A percentile compares a stretch with the other conserved stretches of the same genome.
phyloP scores from a whole-genome alignment of 495 filamentous ascomycete genomes.

The Talaromyces wortmannii region DNA sequence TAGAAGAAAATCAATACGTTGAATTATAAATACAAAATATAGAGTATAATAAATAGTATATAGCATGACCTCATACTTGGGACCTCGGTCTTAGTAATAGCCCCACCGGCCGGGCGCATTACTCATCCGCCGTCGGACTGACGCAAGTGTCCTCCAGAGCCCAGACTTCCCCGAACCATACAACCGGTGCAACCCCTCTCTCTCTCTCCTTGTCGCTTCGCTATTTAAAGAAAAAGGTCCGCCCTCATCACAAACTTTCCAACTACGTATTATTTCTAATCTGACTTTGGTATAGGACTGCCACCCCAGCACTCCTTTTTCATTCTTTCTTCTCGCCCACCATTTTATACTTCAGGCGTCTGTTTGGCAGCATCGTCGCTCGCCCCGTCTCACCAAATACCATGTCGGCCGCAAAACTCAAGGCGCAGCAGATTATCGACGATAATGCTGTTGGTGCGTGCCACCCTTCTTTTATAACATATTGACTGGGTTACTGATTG shows the following conservation, averaged over 20 bases:
- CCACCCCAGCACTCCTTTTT: not conserved
- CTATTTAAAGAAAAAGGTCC: not conserved
- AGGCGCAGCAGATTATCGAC: constrained; percentile 82
- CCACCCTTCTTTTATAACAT: not conserved
- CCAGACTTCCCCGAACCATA: not conserved
- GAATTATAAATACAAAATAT: constrained; percentile 23
- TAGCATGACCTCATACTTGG: too few relatives aligned
- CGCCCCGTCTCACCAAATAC: constrained; percentile 40
- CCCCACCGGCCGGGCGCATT: not conserved
- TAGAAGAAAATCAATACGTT: not conserved
- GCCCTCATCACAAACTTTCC: too few relatives aligned
- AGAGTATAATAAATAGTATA: not conserved
- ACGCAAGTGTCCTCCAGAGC: not conserved
- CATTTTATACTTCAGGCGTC: constrained; percentile 67
- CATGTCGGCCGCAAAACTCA: constrained; percentile 82
- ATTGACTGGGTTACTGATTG: not conserved
- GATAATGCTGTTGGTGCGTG: constrained; percentile 82
- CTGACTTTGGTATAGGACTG: too few relatives aligned
- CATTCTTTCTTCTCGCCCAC: constrained; percentile 29
- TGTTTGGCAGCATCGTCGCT: constrained; percentile 60
- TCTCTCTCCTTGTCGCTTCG: not conserved
- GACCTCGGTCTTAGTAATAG: not conserved
- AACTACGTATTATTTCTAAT: not conserved
- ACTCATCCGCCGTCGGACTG: not conserved
- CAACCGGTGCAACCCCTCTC: not conserved